These are phyloP conservation scores for Teunomyces lycoperdinae DNA, from an alignment of 805 yeast species.

Conservation along the genomic window DNA sequence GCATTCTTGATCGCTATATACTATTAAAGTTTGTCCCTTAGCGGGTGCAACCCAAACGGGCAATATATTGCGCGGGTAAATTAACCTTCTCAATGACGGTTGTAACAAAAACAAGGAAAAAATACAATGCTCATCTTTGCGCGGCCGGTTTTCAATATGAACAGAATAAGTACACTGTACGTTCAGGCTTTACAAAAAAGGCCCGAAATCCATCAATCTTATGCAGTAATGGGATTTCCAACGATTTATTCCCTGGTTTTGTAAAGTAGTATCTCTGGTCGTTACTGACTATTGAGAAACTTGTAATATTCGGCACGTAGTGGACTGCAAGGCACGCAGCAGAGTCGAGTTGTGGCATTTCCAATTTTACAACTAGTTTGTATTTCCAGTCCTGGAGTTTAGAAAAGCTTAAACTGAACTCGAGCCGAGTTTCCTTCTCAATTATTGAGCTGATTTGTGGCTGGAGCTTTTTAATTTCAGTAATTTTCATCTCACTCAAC, in stretches of 20 bases:
- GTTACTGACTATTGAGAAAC: conserved; percentile 9
- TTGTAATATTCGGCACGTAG: conserved; percentile 7
- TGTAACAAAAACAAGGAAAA: too few species aligned
- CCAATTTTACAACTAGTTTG: conserved; percentile 15
- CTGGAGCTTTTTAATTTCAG: not conserved
- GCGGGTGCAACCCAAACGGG: conserved; percentile 1
- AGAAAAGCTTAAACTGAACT: conserved; percentile 3
- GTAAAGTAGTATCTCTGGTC: conserved; percentile 13
- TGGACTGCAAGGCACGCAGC: conserved; percentile 6
- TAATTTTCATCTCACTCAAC: conserved; percentile 27
- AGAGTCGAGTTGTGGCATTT: conserved; percentile 14
- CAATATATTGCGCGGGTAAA: not conserved
- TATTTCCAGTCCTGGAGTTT: not conserved
- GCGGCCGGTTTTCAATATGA: not conserved
- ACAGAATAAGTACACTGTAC: conserved; percentile 13
- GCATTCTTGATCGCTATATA: not conserved
- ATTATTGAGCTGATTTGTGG: not conserved
- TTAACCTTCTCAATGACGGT: not conserved
- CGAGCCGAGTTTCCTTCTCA: not conserved
- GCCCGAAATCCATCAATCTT: conserved; percentile 5
- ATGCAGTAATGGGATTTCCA: conserved; percentile 10
- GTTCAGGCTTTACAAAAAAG: conserved; percentile 13
- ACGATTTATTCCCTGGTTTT: not conserved
- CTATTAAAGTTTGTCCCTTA: not conserved
- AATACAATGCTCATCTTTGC: too few species aligned